Percentiles rank a stretch among this genome's conserved stretches.
phyloP scores from a whole-genome alignment of 306 rosid genomes.

The Vachellia collinsii region DNA sequence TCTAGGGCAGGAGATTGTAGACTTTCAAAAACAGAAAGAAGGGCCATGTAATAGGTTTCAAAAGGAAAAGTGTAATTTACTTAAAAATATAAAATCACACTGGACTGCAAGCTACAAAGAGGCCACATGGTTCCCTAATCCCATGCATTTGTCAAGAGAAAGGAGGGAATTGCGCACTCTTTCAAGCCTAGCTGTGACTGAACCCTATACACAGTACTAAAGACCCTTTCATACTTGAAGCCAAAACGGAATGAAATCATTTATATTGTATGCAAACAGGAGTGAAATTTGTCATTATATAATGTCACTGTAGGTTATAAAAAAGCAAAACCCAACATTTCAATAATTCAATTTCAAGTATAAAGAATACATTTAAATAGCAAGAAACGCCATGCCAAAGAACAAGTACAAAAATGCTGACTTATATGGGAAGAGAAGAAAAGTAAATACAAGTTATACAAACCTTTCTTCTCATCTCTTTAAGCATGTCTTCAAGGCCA shows the following conservation, averaged over 20 bases:
- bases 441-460: not conserved
- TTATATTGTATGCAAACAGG: not conserved
- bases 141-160: too few species aligned
- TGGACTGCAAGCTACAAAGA: too few species aligned
- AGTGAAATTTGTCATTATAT: not conserved
- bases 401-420: constrained; percentile 15
- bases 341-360: not conserved
- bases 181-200: too few species aligned
- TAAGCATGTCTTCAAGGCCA: constrained; percentile 99
- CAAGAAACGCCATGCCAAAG: constrained; percentile 6
- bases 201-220: too few species aligned
- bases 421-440: constrained; percentile 21
- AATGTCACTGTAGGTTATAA: not conserved
- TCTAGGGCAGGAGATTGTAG: too few species aligned
- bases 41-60: too few species aligned
- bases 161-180: too few species aligned
- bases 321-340: constrained; percentile 1
- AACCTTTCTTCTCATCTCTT: constrained; percentile 99
- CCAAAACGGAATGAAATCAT: not conserved
- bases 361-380: not conserved
- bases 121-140: too few species aligned
- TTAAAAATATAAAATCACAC: too few species aligned
- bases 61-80: too few species aligned
- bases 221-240: too few species aligned
- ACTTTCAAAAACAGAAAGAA: too few species aligned